Evolutionary conservation across 2,329 filamentous ascomycete genomes (phyloP), one percentile per base, ranked within the genome.

Genomic region (Penicillium verrucosum): DNA sequence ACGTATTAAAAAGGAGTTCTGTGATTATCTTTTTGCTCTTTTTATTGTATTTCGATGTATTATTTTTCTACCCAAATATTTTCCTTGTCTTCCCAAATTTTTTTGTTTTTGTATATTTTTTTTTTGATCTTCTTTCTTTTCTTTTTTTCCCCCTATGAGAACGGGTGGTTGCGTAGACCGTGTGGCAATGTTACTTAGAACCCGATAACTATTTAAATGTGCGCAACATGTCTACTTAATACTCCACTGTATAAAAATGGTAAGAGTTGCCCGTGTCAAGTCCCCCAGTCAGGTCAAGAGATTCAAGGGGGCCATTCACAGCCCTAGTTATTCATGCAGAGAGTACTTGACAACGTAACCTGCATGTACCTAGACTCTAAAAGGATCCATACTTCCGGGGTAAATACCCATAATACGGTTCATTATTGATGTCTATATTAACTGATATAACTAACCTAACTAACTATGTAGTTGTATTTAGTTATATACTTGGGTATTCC

Each of bases 141-240:
- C 49, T 46, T 49, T 53, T 62, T 60, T 59, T 41, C 50, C 41
- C 49, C 40, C 30, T 43, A 29, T n/a, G 9, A 46, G 23, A 48
- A 45, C 34, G 58, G 65, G 61, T 65, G 58, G 57, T 64, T 68
- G 68, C 62, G 64, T 68, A 61, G 54, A 11, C 44, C 44, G 38
- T 36, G n/a, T 30, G 5, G 38, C 36, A 25, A 50, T 21, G n/a
- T 38, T 25, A 23, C n/a, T 36, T 36, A 47, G 30, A 40, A 30
- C 23, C 18, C 30, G n/a, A 18, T 18, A 30, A n/a, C n/a, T n/a
- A 25, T 42, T n/a, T 25, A 32, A 60, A 61, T 62, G 57, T 60
- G 57, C 51, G 53, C 29, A 38, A 38, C 23, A 16, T 32, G 3
- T 56, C 59, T 54, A 32, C 29, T 32, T 32, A 14, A 2, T 57